Base-by-base conservation (phyloP, 2,329 filamentous ascomycete genomes). In the Pezicula carpinea region DNA sequence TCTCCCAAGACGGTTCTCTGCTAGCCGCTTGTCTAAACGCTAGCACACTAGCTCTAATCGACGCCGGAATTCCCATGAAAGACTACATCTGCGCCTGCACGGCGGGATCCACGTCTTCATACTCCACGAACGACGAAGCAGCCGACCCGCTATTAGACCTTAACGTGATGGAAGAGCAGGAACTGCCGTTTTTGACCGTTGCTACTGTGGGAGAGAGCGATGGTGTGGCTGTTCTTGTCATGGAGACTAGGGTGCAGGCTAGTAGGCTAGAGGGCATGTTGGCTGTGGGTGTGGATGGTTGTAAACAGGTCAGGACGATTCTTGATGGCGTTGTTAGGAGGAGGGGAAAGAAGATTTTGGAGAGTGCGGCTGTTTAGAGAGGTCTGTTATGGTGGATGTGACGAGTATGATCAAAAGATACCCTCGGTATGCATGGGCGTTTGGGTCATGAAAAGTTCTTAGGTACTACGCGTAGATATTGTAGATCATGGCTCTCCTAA, bases 51-150 rank as follows among this genome's bases (percentile, higher is more conserved):
- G 93, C 93, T 0, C 80, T 97, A 18, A 85, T 97, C 52, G 93
- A 99, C 64, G 93, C 93, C 1, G 93, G 93, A 44, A 85, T 99
- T 17, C 93, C 93, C 19, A 96, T 97, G 91, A 82, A 83, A 3
- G 89, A 95, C 63, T 95, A 96, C 64, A 79, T 97, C 3, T 83
- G 84, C 18, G 89, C 91, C 5, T 95, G 89, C 68, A 96, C 91
- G 1, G 87, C 89, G 0, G 93, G 91, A 4, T 87, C 85, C 13
- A 89, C 86, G 0, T 83, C 83, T 0, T 78, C 81, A 0, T 79
- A 85, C 55, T 73, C 79, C 0, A 73, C 75, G 1, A 80, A 79
- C 47, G 83, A 87, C 60, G 85, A 87, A 49, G 65, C 64, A 3
- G 85, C 86, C 10, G 89, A 95, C 59, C 89, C 89, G 3, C 66